Evolutionary conservation across 164 flowering plant species (phyloP), one percentile per base, ranked within the genome.

Genomic region (Aristolochia contorta): DNA sequence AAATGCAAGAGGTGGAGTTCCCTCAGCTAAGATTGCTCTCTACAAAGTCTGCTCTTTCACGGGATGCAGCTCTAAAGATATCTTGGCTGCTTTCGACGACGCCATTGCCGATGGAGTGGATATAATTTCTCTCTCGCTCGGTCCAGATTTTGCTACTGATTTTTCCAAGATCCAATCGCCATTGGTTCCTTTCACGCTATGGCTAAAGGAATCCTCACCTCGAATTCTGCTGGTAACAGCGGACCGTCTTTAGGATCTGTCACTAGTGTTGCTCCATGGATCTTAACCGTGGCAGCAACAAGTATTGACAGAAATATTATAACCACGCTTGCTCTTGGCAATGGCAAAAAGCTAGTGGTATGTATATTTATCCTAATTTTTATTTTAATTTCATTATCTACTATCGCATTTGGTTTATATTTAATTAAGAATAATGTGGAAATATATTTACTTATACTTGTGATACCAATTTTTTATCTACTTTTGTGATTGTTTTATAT

Each of bases 101-200:
- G 63, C 63, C 24, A 60, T 60, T 6, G 63, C 24, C 5, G 63
- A 60, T 48, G 55, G 63, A 9, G 54, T 47, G 1, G 54, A 60
- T n/a, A 60, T 60, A 22, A 47, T 60, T 21, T 45, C 50, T 16
- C 6, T 60, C 16, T 60, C 63, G 22, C 5, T 48, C 30, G 63
- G 54, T 6, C 14, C 8, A 0, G 16, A 10, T 27, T 4, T 0
- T 3, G 27, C 54, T 25, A 0, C 6, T 20, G n/a, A n/a, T 59
- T 18, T 10, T 1, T 20, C 16, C n/a, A 20, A 2, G 48, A 48
- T 2, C 16, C 24, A 1, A 20, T 48, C 4, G 55, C 63, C 25
- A 47, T 60, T 24, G 63, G 60, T 19, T 55, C 68, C 7, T 69
- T 64, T 58, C 62, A 67, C 27, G 68, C 72, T 7, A 50, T 64